These are phyloP conservation scores for Dendrobium officinale DNA, from an alignment of 106 monocot species.

Conservation along the genomic window DNA sequence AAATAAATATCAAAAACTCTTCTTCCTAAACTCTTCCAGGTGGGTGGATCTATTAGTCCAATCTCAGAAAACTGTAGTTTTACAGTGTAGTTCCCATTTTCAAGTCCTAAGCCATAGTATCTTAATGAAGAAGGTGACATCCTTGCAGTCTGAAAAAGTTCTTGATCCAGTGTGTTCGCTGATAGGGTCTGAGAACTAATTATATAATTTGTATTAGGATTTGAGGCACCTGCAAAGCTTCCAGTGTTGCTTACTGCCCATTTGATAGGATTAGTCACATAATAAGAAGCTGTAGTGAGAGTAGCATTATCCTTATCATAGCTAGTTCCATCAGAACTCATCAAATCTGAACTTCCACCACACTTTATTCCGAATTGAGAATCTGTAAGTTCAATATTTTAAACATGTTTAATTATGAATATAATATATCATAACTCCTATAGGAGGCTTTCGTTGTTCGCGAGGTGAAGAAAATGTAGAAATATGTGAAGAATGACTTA, in stretches of 20 bases:
- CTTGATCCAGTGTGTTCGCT: conserved; percentile 61
- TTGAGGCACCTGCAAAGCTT: conserved; percentile 38
- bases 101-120: conserved; percentile 85
- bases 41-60: conserved; percentile 16
- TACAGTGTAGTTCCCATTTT: conserved; percentile 86
- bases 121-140: conserved; percentile 79
- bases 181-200: conserved; percentile 33
- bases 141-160: conserved; percentile 70
- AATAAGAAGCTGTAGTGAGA: conserved; percentile 67
- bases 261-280: conserved; percentile 30
- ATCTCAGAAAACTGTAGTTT: conserved; percentile 63
- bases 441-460: background rate
- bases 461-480: background rate
- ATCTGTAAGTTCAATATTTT: conserved; percentile 31
- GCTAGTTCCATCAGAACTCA: conserved; percentile 28
- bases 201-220: conserved; percentile 28
- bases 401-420: background rate
- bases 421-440: background rate
- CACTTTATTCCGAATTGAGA: conserved; percentile 71
- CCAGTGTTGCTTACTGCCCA: conserved; percentile 88
- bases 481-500: conserved; percentile 18
- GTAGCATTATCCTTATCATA: conserved; percentile 52
- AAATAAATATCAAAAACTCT: conserved; percentile 85
- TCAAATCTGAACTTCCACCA: conserved; percentile 52
- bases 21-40: conserved; percentile 61